Percentiles rank a stretch among this genome's conserved stretches.
These are phyloP conservation scores for Lotmaria passim DNA, from an alignment of 208 protist genomes.

Conservation along the genomic window DNA sequence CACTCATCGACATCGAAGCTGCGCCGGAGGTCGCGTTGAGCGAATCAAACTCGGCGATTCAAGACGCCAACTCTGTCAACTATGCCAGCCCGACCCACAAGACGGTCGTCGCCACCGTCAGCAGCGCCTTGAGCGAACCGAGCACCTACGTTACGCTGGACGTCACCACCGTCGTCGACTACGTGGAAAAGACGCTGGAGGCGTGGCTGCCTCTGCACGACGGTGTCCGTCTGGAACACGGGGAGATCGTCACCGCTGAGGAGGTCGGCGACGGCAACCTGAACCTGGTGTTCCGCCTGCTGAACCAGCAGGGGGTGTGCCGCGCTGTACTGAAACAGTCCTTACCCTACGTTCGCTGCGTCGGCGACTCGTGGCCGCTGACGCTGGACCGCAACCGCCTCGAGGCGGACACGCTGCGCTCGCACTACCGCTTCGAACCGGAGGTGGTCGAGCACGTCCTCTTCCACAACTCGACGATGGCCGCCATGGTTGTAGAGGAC, in stretches of 20 bases:
- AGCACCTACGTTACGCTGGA: slow-evolving; percentile 28
- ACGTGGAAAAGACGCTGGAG: slow-evolving; percentile 29
- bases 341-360: slow-evolving; percentile 39
- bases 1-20: neutral
- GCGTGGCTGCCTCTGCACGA: slow-evolving; percentile 18
- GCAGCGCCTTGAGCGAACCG: slow-evolving; percentile 4
- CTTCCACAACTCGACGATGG: slow-evolving; percentile 39
- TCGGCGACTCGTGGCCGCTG: slow-evolving; percentile 42
- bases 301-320: slow-evolving; percentile 27
- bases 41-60: neutral
- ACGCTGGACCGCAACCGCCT: slow-evolving; percentile 46
- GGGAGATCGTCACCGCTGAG: slow-evolving; percentile 26
- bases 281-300: slow-evolving; percentile 41
- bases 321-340: slow-evolving; percentile 43
- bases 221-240: slow-evolving; percentile 15
- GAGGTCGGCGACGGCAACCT: slow-evolving; percentile 47
- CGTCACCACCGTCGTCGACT: slow-evolving; percentile 26
- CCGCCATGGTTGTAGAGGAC: slow-evolving; percentile 39
- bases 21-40: neutral
- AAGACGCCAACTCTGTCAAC: slow-evolving; percentile 23
- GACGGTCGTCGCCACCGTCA: neutral
- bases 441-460: slow-evolving; percentile 36
- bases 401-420: slow-evolving; percentile 43
- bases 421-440: slow-evolving; percentile 27
- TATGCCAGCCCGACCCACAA: neutral